These are phyloP conservation scores for Apiotrichum sp. DNA, from an alignment of 1,284 basidiomycete genomes.

Conservation along the genomic window DNA sequence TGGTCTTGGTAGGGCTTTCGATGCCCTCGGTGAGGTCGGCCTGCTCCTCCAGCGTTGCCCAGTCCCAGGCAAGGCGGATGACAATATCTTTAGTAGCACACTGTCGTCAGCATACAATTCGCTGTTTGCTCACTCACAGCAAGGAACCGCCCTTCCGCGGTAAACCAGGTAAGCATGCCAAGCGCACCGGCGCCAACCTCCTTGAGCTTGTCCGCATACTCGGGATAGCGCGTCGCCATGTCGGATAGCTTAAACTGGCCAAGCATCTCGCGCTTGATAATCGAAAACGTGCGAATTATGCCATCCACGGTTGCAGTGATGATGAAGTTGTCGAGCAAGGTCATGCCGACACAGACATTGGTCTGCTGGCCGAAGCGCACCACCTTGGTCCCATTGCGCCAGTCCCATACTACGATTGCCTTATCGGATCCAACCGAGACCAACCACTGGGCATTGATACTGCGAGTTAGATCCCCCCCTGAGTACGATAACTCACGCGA, in stretches of 20 bases:
- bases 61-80: slow-evolving; percentile 75
- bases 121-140: slow-evolving; percentile 54
- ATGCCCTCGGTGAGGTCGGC: slow-evolving; percentile 5
- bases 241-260: slow-evolving; percentile 81
- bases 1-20: not conserved
- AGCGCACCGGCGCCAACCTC: slow-evolving; percentile 56
- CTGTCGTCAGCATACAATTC: slow-evolving; percentile 46
- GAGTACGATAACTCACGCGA: slow-evolving; percentile 29
- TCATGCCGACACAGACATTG: slow-evolving; percentile 82
- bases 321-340: slow-evolving; percentile 65
- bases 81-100: slow-evolving; percentile 84
- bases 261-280: slow-evolving; percentile 81
- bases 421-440: slow-evolving; percentile 83
- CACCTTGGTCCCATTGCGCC: slow-evolving; percentile 65
- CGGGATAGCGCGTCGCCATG: slow-evolving; percentile 61
- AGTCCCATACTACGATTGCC: slow-evolving; percentile 80
- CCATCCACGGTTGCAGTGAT: slow-evolving; percentile 87
- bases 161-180: slow-evolving; percentile 63
- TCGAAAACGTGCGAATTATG: slow-evolving; percentile 81
- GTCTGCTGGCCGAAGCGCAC: slow-evolving; percentile 89
- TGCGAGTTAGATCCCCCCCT: slow-evolving; percentile 52
- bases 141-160: slow-evolving; percentile 81
- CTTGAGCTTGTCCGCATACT: slow-evolving; percentile 54
- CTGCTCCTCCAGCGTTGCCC: slow-evolving; percentile 50
- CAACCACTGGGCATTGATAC: slow-evolving; percentile 72